These are phyloP conservation scores for Jasminum sambac DNA, from an alignment of 257 asterid species.

Conservation along the genomic window DNA sequence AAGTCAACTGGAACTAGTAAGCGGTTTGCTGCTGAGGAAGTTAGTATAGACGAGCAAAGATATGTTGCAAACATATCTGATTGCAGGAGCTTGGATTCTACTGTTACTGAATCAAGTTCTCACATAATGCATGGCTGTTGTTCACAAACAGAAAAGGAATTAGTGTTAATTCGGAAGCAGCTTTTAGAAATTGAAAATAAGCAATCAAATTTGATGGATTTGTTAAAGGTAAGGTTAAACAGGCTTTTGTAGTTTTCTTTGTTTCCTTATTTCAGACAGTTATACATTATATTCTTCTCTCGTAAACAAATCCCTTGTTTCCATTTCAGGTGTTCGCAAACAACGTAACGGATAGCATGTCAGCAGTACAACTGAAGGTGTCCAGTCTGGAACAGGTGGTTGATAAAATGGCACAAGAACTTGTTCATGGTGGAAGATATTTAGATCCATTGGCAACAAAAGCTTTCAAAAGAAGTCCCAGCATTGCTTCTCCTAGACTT, in stretches of 20 bases:
- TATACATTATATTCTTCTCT: not conserved
- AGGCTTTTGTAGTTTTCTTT: not conserved
- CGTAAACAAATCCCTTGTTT: slow-evolving; percentile 8
- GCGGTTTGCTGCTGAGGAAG: slow-evolving; percentile 59
- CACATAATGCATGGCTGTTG: slow-evolving; percentile 50
- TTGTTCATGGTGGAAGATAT: slow-evolving; percentile 51
- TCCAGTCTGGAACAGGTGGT: slow-evolving; percentile 77
- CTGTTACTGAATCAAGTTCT: slow-evolving; percentile 69
- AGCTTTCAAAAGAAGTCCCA: slow-evolving; percentile 54
- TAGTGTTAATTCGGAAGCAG: slow-evolving; percentile 63
- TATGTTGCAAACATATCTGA: slow-evolving; percentile 52
- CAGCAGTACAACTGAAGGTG: slow-evolving; percentile 76
- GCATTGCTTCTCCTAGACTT: slow-evolving; percentile 67
- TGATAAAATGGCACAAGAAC: slow-evolving; percentile 66
- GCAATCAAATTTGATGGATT: slow-evolving; percentile 76
- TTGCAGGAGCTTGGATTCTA: slow-evolving; percentile 83
- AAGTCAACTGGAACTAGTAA: slow-evolving; percentile 62
- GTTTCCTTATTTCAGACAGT: not conserved
- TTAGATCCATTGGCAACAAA: slow-evolving; percentile 49
- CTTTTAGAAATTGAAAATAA: slow-evolving; percentile 79
- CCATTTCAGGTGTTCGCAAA: slow-evolving; percentile 62
- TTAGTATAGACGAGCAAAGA: slow-evolving; percentile 67
- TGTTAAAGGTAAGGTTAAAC: slow-evolving; percentile 64
- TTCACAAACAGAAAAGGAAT: slow-evolving; percentile 67
- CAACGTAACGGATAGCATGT: slow-evolving; percentile 68